Percentiles rank a stretch among this genome's conserved stretches.
These are phyloP conservation scores for Saccharomyces hybrid DNA, from an alignment of 1,139 yeast species.

Conservation along the genomic window DNA sequence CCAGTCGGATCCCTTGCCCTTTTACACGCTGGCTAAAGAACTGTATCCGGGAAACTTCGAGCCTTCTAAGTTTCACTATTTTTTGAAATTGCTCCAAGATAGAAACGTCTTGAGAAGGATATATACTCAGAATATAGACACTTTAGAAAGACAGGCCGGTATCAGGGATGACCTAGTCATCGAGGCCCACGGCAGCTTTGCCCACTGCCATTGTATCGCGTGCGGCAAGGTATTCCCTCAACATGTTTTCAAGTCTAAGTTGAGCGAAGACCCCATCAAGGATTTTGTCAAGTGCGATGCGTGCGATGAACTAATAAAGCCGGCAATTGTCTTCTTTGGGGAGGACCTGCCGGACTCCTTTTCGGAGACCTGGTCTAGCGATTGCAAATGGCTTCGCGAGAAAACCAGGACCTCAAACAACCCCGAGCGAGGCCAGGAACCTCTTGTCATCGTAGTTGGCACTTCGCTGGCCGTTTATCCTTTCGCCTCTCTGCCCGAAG, in stretches of 20 bases:
- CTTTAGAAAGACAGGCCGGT: conserved; percentile 82
- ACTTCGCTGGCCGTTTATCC: conserved; percentile 87
- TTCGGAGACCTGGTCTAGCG: conserved; percentile 63
- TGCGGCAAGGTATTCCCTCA: conserved; percentile 53
- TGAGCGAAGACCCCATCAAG: conserved; percentile 25
- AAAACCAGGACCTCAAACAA: conserved; percentile 9
- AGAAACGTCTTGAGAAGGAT: conserved; percentile 56
- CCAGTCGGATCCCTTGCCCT: conserved; percentile 67
- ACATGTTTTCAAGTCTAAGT: conserved; percentile 41
- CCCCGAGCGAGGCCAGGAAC: conserved; percentile 33
- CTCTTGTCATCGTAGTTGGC: conserved; percentile 82
- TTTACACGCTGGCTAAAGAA: conserved; percentile 76
- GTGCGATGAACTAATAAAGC: conserved; percentile 70
- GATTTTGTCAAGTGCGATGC: conserved; percentile 51
- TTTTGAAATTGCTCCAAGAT: conserved; percentile 60
- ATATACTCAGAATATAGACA: conserved; percentile 89
- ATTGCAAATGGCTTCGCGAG: conserved; percentile 29
- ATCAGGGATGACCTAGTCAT: conserved; percentile 55
- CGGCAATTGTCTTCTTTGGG: conserved; percentile 90
- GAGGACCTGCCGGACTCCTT: conserved; percentile 69
- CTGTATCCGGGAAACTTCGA: conserved; percentile 79
- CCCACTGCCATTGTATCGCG: conserved; percentile 70
- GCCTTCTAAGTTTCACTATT: conserved; percentile 75
- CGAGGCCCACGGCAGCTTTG: conserved; percentile 96
- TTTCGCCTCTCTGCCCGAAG: conserved; percentile 74